Conservation (phyloP, 2,329 filamentous ascomycete genomes). For the Eutypa lata region DNA sequence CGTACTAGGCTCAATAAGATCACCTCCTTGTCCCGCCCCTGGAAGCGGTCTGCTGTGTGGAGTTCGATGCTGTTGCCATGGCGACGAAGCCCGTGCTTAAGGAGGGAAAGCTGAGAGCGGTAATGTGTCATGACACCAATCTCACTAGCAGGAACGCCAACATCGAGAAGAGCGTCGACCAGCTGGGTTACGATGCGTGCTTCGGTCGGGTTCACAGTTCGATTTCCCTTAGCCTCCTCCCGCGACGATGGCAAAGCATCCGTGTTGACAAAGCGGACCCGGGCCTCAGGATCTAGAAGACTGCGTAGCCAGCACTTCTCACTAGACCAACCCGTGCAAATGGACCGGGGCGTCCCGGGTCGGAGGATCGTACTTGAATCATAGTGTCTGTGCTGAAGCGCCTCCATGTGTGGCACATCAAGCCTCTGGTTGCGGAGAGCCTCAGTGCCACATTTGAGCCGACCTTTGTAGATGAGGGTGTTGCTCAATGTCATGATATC, state of each 20-base stretch:
- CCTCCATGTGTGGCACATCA: constrained; percentile 62
- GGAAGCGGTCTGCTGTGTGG: constrained; percentile 95
- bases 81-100: constrained; percentile 68
- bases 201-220: constrained; percentile 86
- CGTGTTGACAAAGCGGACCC: constrained; percentile 87
- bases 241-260: constrained; percentile 66
- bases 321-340: constrained; percentile 52
- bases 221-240: constrained; percentile 76
- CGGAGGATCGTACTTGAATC: constrained; percentile 43
- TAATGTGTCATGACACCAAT: constrained; percentile 98
- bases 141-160: constrained; percentile 70
- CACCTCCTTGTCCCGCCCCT: constrained; percentile 93
- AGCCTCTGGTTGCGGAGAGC: constrained; percentile 69
- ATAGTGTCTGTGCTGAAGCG: constrained; percentile 59
- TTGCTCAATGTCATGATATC: constrained; percentile 96
- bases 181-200: constrained; percentile 74
- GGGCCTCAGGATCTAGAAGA: constrained; percentile 65
- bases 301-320: constrained; percentile 72
- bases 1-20: constrained; percentile 84
- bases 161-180: constrained; percentile 71
- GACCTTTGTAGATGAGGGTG: constrained; percentile 86
- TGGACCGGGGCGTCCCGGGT: constrained; percentile 39
- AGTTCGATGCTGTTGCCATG: constrained; percentile 71
- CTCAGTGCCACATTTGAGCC: constrained; percentile 82
- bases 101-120: constrained; percentile 80